Conservation (phyloP, 495 filamentous ascomycete species). For the Trichoderma virens region DNA sequence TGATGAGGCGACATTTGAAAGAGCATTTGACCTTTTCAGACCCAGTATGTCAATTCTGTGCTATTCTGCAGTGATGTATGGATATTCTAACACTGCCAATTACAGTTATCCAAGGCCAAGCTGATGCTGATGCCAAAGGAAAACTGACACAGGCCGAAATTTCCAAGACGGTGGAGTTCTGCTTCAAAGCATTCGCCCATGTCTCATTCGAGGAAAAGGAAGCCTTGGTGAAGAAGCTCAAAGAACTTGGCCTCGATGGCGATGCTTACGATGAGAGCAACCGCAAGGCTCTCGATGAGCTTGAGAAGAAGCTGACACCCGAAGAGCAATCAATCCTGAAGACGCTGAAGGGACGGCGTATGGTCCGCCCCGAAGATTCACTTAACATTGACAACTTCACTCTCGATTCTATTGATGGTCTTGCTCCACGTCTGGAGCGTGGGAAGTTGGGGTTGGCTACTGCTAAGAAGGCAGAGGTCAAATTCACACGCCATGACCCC, state of each 20-base stretch:
- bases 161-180: conserved; percentile 32
- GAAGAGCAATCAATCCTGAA: conserved; percentile 29
- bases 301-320: conserved; percentile 16
- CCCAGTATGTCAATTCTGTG: conserved; percentile 19
- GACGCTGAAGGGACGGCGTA: conserved; percentile 20
- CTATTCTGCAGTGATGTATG: neutral
- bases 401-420: conserved; percentile 29
- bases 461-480: no score
- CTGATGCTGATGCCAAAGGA: conserved; percentile 20
- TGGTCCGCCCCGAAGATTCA: conserved; percentile 22
- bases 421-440: conserved; percentile 21
- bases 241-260: neutral
- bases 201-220: conserved; percentile 14
- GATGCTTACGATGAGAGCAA: conserved; percentile 13
- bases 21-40: conserved; percentile 36
- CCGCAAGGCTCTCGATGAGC: conserved; percentile 10
- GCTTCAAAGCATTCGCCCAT: conserved; percentile 24
- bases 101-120: conserved; percentile 33
- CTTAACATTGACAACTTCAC: conserved; percentile 28
- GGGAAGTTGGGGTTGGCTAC: conserved; percentile 21
- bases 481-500: no score
- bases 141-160: conserved; percentile 29
- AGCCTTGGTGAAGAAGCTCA: neutral
- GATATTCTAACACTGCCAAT: neutral
- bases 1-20: conserved; percentile 38